phyloP scores from a whole-genome alignment of 805 yeast genomes.

The Lipomyces orientalis region DNA sequence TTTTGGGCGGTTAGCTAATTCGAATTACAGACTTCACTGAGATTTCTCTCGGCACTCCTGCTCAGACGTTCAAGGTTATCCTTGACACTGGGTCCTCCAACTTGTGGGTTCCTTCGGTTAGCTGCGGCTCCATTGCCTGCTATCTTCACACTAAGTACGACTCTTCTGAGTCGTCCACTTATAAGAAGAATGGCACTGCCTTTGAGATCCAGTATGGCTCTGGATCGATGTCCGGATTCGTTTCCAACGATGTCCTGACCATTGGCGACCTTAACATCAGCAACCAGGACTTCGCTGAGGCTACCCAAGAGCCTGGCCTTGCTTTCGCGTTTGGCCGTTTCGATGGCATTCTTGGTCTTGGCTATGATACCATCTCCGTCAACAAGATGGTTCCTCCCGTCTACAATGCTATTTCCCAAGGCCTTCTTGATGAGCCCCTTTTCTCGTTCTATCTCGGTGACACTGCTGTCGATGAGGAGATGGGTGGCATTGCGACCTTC shows the following conservation, averaged over 20 bases:
- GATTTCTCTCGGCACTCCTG: constrained; percentile 89
- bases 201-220: constrained; percentile 90
- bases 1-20: neutral
- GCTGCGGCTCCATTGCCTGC: constrained; percentile 94
- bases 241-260: constrained; percentile 81
- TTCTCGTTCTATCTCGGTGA: constrained; percentile 93
- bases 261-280: constrained; percentile 86
- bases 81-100: constrained; percentile 97
- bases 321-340: constrained; percentile 98
- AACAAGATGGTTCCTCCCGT: constrained; percentile 91
- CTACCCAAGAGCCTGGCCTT: constrained; percentile 95
- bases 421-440: constrained; percentile 79
- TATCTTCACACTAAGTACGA: constrained; percentile 91
- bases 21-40: constrained; percentile 74
- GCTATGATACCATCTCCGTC: constrained; percentile 88
- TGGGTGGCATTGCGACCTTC: constrained; percentile 91
- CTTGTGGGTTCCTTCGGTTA: constrained; percentile 92
- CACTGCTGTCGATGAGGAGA: constrained; percentile 57
- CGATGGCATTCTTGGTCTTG: constrained; percentile 96
- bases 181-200: constrained; percentile 83
- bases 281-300: constrained; percentile 94
- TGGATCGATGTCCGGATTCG: constrained; percentile 89
- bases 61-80: constrained; percentile 89
- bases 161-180: constrained; percentile 79
- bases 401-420: constrained; percentile 83